Conservation (phyloP, 768 basidiomycete genomes). For the Boletus patriciae region DNA sequence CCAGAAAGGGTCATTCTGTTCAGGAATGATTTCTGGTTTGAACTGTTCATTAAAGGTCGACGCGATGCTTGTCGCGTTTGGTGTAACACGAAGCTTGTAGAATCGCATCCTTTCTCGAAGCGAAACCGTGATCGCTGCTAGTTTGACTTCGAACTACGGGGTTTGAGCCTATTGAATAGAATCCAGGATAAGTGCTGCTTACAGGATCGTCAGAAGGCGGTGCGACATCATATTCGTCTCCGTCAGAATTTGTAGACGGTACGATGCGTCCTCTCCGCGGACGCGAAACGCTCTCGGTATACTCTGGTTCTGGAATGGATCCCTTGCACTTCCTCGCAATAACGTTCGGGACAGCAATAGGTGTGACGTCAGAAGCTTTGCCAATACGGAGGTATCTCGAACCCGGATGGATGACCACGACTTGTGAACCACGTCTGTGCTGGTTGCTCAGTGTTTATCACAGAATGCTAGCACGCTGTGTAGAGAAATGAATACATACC, state of each 20-base stretch:
- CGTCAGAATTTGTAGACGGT: constrained; percentile 29
- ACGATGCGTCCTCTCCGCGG: constrained; percentile 43
- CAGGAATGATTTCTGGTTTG: constrained; percentile 81
- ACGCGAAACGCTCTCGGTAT: constrained; percentile 53
- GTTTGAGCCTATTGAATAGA: constrained; percentile 1
- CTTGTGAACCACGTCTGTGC: constrained; percentile 71
- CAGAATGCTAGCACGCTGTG: constrained; percentile 8
- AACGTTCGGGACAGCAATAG: constrained; percentile 65
- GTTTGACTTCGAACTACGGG: constrained; percentile 70
- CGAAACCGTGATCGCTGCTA: constrained; percentile 67
- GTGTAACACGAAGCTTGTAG: constrained; percentile 77
- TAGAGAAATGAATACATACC: constrained; percentile 35
- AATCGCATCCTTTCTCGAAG: constrained; percentile 83
- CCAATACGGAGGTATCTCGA: constrained; percentile 74
- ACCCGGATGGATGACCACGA: constrained; percentile 78
- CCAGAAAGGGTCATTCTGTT: constrained; percentile 78
- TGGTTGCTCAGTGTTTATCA: constrained; percentile 31
- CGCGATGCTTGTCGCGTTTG: constrained; percentile 66
- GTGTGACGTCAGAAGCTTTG: constrained; percentile 73
- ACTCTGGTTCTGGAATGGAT: constrained; percentile 43
- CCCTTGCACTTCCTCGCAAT: constrained; percentile 64
- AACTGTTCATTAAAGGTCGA: constrained; percentile 81
- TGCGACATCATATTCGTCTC: constrained; percentile 53
- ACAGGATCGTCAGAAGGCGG: constrained; percentile 63
- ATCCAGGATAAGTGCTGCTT: constrained; percentile 22